These are phyloP conservation scores for Chlorophyllum brunneum DNA, from an alignment of 768 basidiomycete genomes.

Conservation along the genomic window DNA sequence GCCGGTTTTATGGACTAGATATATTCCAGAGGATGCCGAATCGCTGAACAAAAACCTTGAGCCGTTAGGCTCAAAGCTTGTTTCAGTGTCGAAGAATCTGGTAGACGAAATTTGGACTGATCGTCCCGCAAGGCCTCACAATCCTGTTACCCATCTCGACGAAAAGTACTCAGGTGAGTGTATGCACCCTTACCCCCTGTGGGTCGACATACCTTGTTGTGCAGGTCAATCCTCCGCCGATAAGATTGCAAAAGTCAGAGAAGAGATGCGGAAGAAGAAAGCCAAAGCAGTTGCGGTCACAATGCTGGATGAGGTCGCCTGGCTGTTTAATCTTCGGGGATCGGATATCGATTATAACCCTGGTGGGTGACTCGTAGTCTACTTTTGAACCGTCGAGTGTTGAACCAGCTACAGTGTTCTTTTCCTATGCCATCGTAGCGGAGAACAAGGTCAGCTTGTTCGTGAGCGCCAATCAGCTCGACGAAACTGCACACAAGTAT, in stretches of 20 bases:
- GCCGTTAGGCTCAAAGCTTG: constrained; percentile 52
- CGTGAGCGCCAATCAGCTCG: constrained; percentile 53
- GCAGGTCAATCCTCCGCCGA: constrained; percentile 55
- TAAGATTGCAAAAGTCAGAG: constrained; percentile 67
- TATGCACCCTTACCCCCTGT: constrained; percentile 6
- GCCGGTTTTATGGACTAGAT: background rate
- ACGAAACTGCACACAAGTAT: constrained; percentile 35
- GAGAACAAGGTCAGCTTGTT: constrained; percentile 60
- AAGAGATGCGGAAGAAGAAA: constrained; percentile 59
- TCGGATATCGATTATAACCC: constrained; percentile 88
- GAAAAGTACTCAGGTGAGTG: constrained; percentile 66
- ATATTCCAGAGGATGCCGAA: constrained; percentile 57
- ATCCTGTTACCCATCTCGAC: constrained; percentile 63
- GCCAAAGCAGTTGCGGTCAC: constrained; percentile 74
- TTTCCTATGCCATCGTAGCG: constrained; percentile 83
- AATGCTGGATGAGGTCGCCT: constrained; percentile 94
- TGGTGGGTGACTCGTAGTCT: constrained; percentile 24
- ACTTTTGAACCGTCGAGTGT: background rate
- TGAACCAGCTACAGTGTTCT: constrained; percentile 63
- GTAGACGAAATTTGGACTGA: constrained; percentile 80
- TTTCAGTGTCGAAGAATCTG: constrained; percentile 66
- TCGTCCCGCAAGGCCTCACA: constrained; percentile 65
- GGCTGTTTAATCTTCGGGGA: constrained; percentile 91
- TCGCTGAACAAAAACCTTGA: constrained; percentile 53
- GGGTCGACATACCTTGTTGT: background rate